Evolutionary conservation across 495 filamentous ascomycete genomes (phyloP), one percentile per base, ranked within the genome.

Genomic region (Aspergillus campestris): DNA sequence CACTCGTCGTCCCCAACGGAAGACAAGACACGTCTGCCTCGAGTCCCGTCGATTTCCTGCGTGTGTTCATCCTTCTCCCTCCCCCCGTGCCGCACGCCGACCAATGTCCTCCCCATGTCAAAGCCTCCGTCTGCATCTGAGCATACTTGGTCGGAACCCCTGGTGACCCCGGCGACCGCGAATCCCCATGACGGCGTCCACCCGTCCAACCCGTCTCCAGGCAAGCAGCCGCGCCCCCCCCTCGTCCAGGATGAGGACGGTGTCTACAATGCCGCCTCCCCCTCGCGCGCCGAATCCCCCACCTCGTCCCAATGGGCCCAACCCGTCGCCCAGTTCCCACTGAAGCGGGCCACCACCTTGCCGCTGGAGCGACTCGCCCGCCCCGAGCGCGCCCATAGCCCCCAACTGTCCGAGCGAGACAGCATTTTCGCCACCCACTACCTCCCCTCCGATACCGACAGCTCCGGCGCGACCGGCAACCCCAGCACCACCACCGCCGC

Each of bases 401-500:
- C 76, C 27, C 77, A 77, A 58, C 59, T 82, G 53, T 77, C 76
- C 9, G 79, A 83, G 52, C 60, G 79, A 44, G 79, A 83, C 46
- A 79, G 74, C 57, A 82, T 82, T 58, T 81, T 81, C 52, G 79
- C 79, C 35, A 80, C 78, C 1, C 72, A 78, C 47, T 82, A 81
- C 54, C 60, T 73, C 0, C 65, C 64, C 34, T 68, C 72, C 35
- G 74, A 75, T 45, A 74, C 64, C 52, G 66, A 57, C 18, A n/a
- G 18, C 18, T 4, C 18, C 18, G 18, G 18, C 18, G 18, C 2
- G 2, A 24, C 18, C 18, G 18, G 18, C 18, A 24, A 2, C 18
- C 18, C 18, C 18, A 24, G 2, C 2, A 24, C 18, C 18, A 24
- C 18, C 18, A 4, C 18, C 18, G 18, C 4, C 18, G 1, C 18